Conservation (phyloP, 768 basidiomycete genomes). For the Coprinopsis sp. region DNA sequence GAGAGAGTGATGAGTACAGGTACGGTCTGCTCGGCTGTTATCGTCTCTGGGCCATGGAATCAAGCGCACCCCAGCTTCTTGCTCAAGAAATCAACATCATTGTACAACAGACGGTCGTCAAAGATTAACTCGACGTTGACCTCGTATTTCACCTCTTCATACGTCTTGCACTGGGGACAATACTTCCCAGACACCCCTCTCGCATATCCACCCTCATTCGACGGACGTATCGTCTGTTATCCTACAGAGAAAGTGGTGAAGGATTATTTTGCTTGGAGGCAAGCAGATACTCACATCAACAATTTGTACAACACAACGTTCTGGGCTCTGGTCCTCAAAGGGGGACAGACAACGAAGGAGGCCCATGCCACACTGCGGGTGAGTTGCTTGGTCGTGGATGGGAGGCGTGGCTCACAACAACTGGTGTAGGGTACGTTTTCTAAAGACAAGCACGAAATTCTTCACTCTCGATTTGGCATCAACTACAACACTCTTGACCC, state of each 20-base stretch:
- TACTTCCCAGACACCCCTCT: conserved; percentile 74
- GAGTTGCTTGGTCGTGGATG: conserved; percentile 11
- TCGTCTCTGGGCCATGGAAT: neutral
- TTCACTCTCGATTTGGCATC: conserved; percentile 75
- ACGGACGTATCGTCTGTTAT: conserved; percentile 83
- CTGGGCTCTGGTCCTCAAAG: conserved; percentile 88
- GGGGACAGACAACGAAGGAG: conserved; percentile 70
- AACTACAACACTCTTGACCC: conserved; percentile 81
- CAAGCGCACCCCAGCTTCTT: conserved; percentile 61
- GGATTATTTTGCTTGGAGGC: conserved; percentile 96
- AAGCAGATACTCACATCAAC: conserved; percentile 96
- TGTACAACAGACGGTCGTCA: conserved; percentile 83
- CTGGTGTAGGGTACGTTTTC: conserved; percentile 76
- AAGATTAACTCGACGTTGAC: conserved; percentile 84
- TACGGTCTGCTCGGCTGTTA: conserved; percentile 22
- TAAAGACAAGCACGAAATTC: conserved; percentile 85
- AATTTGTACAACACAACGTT: conserved; percentile 96
- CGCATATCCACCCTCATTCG: conserved; percentile 86
- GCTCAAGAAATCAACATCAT: conserved; percentile 62
- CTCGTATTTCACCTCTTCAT: conserved; percentile 87
- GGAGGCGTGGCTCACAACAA: neutral
- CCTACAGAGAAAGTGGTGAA: conserved; percentile 65
- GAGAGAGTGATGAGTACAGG: conserved; percentile 98
- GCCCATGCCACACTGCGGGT: conserved; percentile 82
- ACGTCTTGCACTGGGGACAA: conserved; percentile 78